Evolutionary conservation across 805 yeast genomes (phyloP).

Genomic region (Teunomyces kruisii): DNA sequence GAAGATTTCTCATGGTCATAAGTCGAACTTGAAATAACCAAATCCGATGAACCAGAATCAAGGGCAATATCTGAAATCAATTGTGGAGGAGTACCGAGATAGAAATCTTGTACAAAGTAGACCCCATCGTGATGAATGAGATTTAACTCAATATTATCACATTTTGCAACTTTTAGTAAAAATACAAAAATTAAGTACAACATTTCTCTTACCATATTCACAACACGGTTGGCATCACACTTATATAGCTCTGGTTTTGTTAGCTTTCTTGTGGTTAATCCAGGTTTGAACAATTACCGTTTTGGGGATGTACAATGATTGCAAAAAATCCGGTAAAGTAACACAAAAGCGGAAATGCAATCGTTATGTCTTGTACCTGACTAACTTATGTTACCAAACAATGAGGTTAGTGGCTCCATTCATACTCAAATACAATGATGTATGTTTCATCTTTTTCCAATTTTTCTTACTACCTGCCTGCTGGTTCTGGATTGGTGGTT

Average conservation of each 20-base stretch:
- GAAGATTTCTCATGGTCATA: conserved; percentile 1
- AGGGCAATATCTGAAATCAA: conserved; percentile 4
- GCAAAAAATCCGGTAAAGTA: neutral
- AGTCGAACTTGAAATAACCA: conserved; percentile 1
- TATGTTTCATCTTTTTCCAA: no score
- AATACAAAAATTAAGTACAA: no score
- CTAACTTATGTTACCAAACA: no score
- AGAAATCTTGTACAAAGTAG: conserved; percentile 10
- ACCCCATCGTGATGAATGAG: conserved; percentile 1
- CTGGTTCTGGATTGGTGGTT: no score
- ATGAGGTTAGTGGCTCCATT: no score
- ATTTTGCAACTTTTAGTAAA: neutral
- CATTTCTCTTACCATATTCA: neutral
- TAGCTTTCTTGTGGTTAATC: neutral
- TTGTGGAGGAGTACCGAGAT: conserved; percentile 15
- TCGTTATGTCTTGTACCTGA: no score
- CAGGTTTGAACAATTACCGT: neutral
- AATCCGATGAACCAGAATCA: conserved; percentile 13
- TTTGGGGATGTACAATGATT: neutral
- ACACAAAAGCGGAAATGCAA: neutral
- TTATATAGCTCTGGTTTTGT: no score
- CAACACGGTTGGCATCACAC: no score
- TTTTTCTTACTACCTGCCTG: no score
- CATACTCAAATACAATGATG: no score
- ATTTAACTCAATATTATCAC: neutral